Evolutionary conservation across 179 eudicot species (phyloP), one percentile per base, ranked within the genome.

Genomic region (Beta corolliflora): DNA sequence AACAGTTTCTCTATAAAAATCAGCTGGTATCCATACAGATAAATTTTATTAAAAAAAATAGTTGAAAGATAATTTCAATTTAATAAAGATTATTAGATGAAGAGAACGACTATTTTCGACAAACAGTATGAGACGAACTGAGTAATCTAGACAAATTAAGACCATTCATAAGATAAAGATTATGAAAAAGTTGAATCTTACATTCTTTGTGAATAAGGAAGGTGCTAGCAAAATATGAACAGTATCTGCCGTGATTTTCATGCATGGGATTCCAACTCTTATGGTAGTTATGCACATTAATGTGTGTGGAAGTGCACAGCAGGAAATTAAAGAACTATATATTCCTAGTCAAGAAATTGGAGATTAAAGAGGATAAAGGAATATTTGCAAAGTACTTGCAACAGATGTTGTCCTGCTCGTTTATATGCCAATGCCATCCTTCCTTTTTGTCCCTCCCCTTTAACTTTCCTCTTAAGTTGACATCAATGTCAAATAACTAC

Each of bases 381-480:
- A 79, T 70, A 56, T 70, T 70, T 55, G 76, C 68, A 79, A 79
- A 79, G 81, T 31, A 53, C 60, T 67, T 70, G 55, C 15, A 48
- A 69, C 67, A 70, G 76, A 70, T 79, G 56, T 78, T 78, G 61
- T 78, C 60, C 58, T 77, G 58, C 60, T 45, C 71, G 9, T 0
- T 7, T 77, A 46, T 54, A n/a, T n/a, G n/a, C n/a, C n/a, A n/a
- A 14, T 77, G 79, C 48, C 79, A 77, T 63, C 2, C 46, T 64
- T 64, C 69, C 79, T 59, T 76, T 63, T 64, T 77, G 70, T 44
- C 70, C 13, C 9, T 63, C 15, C 19, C n/a, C 79, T 76, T 76
- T 76, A 73, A 31, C 77, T 73, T 73, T 73, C 77, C 77, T 31
- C 77, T 25, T 73, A 73, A 54, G 46, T 73, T 73, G 76, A 73